Evolutionary conservation across 371 early-diverging fungal species (phyloP).

Genomic region (Dichotomocladium elegans): DNA sequence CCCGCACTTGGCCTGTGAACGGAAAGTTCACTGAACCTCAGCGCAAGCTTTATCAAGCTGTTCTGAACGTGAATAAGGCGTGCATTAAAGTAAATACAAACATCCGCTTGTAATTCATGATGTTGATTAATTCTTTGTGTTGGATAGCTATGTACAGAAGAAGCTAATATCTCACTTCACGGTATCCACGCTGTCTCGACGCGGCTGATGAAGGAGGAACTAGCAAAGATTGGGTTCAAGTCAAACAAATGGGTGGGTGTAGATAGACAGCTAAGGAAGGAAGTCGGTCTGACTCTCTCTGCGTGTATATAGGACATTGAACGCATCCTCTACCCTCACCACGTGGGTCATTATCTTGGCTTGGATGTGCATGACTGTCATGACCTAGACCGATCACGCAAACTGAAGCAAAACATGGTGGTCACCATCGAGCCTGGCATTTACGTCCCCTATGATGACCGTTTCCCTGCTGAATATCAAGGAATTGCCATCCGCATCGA

Average conservation of each 20-base stretch:
- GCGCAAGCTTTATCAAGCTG: slow-evolving; percentile 78
- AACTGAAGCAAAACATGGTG: slow-evolving; percentile 79
- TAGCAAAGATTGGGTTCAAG: slow-evolving; percentile 64
- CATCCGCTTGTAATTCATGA: not conserved
- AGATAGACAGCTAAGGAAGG: not conserved
- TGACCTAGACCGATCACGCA: slow-evolving; percentile 65
- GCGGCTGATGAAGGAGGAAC: slow-evolving; percentile 57
- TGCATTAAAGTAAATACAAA: slow-evolving; percentile 70
- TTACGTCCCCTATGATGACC: slow-evolving; percentile 79
- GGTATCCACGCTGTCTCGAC: slow-evolving; percentile 76
- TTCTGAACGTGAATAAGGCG: slow-evolving; percentile 81
- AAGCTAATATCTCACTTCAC: slow-evolving; percentile 69
- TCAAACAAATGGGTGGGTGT: slow-evolving; percentile 45
- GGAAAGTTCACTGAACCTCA: slow-evolving; percentile 85
- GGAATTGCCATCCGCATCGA: slow-evolving; percentile 96
- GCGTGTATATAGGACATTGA: slow-evolving; percentile 58
- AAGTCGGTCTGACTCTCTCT: too few relatives aligned
- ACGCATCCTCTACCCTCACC: slow-evolving; percentile 85
- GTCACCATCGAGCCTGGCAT: slow-evolving; percentile 96
- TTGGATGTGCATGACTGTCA: slow-evolving; percentile 92
- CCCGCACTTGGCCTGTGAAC: slow-evolving; percentile 92
- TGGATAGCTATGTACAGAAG: slow-evolving; percentile 65
- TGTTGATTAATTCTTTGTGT: not conserved
- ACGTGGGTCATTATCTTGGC: slow-evolving; percentile 93
- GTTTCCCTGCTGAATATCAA: slow-evolving; percentile 79